Evolutionary conservation across 352 stramenopile species (phyloP).

Genomic region (Saprolegnia parasitica): DNA sequence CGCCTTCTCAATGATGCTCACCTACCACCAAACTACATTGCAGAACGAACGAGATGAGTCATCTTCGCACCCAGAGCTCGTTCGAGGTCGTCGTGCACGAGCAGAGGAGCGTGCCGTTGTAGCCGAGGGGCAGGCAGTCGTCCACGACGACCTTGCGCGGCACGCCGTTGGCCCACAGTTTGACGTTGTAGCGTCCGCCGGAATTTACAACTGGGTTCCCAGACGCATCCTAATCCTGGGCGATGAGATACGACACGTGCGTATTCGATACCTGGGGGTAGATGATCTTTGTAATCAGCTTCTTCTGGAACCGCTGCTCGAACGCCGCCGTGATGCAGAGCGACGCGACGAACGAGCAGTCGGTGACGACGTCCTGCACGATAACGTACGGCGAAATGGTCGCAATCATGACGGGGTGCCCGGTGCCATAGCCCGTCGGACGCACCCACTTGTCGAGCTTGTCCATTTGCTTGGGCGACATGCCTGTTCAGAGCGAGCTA

Average conservation of each 20-base stretch:
- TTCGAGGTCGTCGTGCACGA: slow-evolving; percentile 76
- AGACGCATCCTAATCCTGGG: slow-evolving; percentile 30
- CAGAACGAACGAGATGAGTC: not conserved
- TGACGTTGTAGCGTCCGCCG: slow-evolving; percentile 95
- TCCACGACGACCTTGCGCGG: slow-evolving; percentile 93
- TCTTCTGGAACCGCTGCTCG: slow-evolving; percentile 87
- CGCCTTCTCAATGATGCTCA: slow-evolving; percentile 98
- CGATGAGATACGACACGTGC: slow-evolving; percentile 24
- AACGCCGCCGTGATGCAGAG: slow-evolving; percentile 89
- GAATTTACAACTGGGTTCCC: slow-evolving; percentile 81
- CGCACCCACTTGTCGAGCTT: slow-evolving; percentile 63
- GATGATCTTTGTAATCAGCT: slow-evolving; percentile 93
- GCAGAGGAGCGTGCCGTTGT: slow-evolving; percentile 63
- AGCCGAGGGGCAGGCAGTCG: slow-evolving; percentile 90
- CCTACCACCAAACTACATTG: slow-evolving; percentile 37
- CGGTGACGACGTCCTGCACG: slow-evolving; percentile 87
- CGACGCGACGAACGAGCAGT: slow-evolving; percentile 92
- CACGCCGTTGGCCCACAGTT: slow-evolving; percentile 95
- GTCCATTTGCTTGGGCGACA: slow-evolving; percentile 66
- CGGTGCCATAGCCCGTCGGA: slow-evolving; percentile 52
- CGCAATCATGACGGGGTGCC: slow-evolving; percentile 62
- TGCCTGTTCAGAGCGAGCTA: slow-evolving; percentile 15
- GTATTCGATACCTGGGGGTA: slow-evolving; percentile 86
- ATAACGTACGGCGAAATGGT: slow-evolving; percentile 67
- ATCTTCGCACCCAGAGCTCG: slow-evolving; percentile 51